Evolutionary conservation across 129 eudicot genomes (phyloP), one percentile per base, ranked within the genome.

Genomic region (Ambrosia artemisiifolia): DNA sequence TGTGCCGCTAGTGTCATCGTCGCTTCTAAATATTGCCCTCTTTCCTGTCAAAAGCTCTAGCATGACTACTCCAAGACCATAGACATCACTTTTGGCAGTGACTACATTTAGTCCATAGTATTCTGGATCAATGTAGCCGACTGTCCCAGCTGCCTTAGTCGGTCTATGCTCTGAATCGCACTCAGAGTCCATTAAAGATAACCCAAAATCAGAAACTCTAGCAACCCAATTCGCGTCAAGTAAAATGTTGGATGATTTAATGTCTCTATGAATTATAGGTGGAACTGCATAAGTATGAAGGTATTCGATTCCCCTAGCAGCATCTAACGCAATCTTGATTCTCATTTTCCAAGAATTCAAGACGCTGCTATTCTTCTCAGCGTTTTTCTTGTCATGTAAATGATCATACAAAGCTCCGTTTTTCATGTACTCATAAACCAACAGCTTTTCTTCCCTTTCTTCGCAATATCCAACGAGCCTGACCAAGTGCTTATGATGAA

Each of bases 231-330:
- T 75, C 1, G 84, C 75, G 47, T 94, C 99, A 12, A 94, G 81
- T 66, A 94, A 74, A 55, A 94, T 94, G 84, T 94, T 94, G 4
- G 99, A 94, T 11, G 99, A 94, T 85, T 94, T 94, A 67, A 94
- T 94, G 78, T 94, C 99, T 20, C 99, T 67, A 69, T 94, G 99
- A 28, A 94, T 94, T 30, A 94, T 94, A 14, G 97, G 94, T 2
- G 99, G 99, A 60, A 94, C 99, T 67, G 99, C 99, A 6, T 94
- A 94, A 14, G 78, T 90, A 65, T 94, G 99, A 38, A 94, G 93
- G 78, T 94, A 94, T 65, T 94, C 99, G 4, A 94, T 90, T 24
- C 99, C 99, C 24, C 99, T 91, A 63, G 97, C 86, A 9, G 99
- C 97, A 60, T 94, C 99, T 42, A 94, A 62, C 17, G 99, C 72